Percentiles rank a stretch among this genome's conserved stretches.
Conservation (phyloP, 2,329 filamentous ascomycete genomes). For the Metarhizium brunneum region DNA sequence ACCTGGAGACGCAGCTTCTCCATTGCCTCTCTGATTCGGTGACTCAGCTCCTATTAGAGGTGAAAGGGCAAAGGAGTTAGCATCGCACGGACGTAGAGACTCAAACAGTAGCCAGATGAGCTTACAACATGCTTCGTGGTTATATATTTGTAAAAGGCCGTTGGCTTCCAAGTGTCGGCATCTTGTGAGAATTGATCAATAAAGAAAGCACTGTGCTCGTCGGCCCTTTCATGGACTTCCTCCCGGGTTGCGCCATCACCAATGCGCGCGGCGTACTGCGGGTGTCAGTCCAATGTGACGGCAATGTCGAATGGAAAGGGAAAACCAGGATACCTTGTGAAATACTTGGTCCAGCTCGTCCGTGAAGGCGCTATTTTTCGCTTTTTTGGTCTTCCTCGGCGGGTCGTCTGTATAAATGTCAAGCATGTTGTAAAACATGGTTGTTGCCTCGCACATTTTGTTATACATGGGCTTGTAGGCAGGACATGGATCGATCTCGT, state of each 20-base stretch:
- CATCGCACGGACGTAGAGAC: background rate
- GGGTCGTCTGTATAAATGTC: conserved; percentile 39
- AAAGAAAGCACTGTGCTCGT: conserved; percentile 41
- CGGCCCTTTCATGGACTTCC: conserved; percentile 37
- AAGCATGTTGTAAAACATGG: conserved; percentile 53
- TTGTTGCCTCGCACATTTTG: conserved; percentile 53
- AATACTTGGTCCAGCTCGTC: conserved; percentile 22
- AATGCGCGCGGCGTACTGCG: conserved; percentile 39
- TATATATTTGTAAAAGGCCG: conserved; percentile 41
- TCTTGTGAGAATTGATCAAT: conserved; percentile 41
- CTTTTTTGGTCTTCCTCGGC: conserved; percentile 19
- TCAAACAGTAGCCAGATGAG: background rate
- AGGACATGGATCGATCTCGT: conserved; percentile 51
- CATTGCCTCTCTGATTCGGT: conserved; percentile 12
- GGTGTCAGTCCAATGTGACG: background rate
- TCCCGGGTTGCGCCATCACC: conserved; percentile 43
- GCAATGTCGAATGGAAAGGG: background rate
- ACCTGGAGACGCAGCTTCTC: conserved; percentile 13
- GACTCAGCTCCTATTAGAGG: conserved; percentile 15
- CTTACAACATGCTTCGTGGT: conserved; percentile 30
- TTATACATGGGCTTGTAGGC: conserved; percentile 47
- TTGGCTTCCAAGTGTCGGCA: conserved; percentile 29
- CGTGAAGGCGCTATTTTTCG: conserved; percentile 19
- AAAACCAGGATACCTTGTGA: conserved; percentile 11
- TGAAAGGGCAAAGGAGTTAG: background rate